Evolutionary conservation across 2,329 filamentous ascomycete genomes (phyloP), one percentile per base, ranked within the genome.

Genomic region (Pseudofabraea citricarpa): DNA sequence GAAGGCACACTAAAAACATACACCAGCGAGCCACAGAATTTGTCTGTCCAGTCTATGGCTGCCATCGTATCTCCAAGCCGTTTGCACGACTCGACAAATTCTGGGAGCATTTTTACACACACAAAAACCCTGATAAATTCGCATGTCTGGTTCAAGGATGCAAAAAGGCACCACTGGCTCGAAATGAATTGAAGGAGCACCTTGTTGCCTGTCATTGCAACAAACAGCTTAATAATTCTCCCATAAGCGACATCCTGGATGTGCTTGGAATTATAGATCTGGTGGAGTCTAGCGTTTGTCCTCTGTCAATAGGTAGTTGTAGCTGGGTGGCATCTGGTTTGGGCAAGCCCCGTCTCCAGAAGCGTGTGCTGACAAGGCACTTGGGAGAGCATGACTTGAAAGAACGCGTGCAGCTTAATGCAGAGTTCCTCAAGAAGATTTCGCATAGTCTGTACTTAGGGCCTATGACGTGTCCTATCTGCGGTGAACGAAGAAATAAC

Each of bases 1-100:
- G 36, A 18, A 38, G 45, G 13, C 50, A 48, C 29, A 20, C n/a
- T 9, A n/a, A 37, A 2, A 45, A 42, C 16, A 27, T 52, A 26
- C 47, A 48, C 12, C 13, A 45, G 8, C 27, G 22, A 9, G 39
- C 10, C 9, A 13, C 16, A 3, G 29, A 21, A 4, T 21, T 45
- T 5, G 20, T 31, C 10, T 50, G 50, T 33, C 33, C 29, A 4
- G 45, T 48, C 2, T 47, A 43, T 20, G 47, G 43, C 13, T 52
- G 49, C 20, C 36, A 39, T 8, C 43, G 49, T 31, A 21, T 38
- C 18, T 24, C 27, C 5, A 45, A 44, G n/a, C 26, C 43, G 15
- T 40, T 50, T 29, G 31, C 43, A 7, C 36, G 47, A 19, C 13
- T 29, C 10, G 47, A 52, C 13, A 48, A 52, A 22, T 39, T 50